Percentiles rank a stretch among this genome's conserved stretches.
Conservation (phyloP, 768 basidiomycete genomes). For the Clitopilus passeckerianus region DNA sequence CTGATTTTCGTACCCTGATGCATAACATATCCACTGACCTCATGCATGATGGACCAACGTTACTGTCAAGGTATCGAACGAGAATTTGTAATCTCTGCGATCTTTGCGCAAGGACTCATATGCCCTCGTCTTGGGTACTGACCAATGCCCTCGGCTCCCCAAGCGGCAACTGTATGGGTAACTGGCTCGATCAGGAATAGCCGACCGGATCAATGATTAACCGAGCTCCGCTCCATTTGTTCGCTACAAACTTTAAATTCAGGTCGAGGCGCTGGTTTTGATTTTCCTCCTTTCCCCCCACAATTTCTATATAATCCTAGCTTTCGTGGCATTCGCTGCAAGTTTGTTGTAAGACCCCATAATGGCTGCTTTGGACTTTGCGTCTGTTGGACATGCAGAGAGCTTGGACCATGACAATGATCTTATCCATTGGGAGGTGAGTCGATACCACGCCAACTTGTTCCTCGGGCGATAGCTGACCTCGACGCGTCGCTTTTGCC, state of each 20-base stretch:
- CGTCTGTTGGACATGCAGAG: not conserved
- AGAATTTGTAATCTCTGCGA: too few relatives aligned
- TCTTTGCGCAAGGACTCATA: too few relatives aligned
- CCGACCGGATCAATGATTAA: not conserved
- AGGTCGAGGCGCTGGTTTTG: not conserved
- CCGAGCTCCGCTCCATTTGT: not conserved
- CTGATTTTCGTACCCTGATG: not conserved
- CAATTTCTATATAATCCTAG: not conserved
- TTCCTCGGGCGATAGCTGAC: not conserved
- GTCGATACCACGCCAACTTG: not conserved
- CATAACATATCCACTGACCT: not conserved
- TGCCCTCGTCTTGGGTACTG: too few relatives aligned
- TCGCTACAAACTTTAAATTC: not conserved
- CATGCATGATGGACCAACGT: not conserved
- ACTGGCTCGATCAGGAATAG: not conserved
- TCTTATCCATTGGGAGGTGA: conserved; percentile 14
- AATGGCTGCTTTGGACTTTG: not conserved
- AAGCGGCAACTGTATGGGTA: not conserved
- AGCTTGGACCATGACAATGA: conserved; percentile 5
- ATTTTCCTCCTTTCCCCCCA: not conserved
- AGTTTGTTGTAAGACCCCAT: not conserved
- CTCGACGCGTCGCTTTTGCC: not conserved
- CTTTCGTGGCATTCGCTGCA: not conserved
- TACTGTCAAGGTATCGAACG: too few relatives aligned
- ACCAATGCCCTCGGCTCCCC: not conserved